These are phyloP conservation scores for Tranzscheliella williamsii DNA, from an alignment of 1,284 basidiomycete genomes.

Conservation along the genomic window DNA sequence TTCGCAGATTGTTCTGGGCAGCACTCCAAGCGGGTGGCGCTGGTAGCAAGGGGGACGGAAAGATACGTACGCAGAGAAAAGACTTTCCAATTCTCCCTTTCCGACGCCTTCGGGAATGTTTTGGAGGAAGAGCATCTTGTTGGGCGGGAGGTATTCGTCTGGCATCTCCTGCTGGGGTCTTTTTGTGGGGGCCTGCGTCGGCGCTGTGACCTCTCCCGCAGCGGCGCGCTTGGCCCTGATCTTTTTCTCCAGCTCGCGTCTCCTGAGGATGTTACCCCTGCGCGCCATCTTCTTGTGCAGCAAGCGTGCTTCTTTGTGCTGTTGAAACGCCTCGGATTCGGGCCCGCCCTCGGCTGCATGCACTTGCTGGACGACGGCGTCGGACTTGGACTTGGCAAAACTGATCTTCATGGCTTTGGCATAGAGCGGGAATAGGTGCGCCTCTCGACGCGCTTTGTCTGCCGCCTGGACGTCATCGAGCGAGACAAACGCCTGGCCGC, in stretches of 20 bases:
- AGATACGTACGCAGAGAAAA: slow-evolving; percentile 47
- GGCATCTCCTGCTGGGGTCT: slow-evolving; percentile 69
- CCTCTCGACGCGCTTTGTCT: slow-evolving; percentile 84
- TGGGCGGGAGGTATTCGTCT: slow-evolving; percentile 98
- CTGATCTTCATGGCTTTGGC: slow-evolving; percentile 83
- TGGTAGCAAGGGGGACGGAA: neutral
- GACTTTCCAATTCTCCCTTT: slow-evolving; percentile 43
- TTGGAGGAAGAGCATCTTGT: slow-evolving; percentile 98
- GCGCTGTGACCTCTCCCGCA: slow-evolving; percentile 31
- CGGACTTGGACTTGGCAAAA: slow-evolving; percentile 87
- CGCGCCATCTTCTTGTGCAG: slow-evolving; percentile 45
- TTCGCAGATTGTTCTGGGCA: too few species aligned
- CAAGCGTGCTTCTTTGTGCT: slow-evolving; percentile 67
- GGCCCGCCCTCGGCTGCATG: slow-evolving; percentile 2
- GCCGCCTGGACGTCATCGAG: slow-evolving; percentile 81
- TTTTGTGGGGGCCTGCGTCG: slow-evolving; percentile 11
- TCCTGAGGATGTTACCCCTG: slow-evolving; percentile 34
- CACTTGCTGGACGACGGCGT: slow-evolving; percentile 72
- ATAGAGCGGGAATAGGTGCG: slow-evolving; percentile 90
- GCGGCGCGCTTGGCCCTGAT: slow-evolving; percentile 33
- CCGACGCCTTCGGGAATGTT: slow-evolving; percentile 47
- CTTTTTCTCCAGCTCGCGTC: slow-evolving; percentile 42
- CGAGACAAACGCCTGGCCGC: slow-evolving; percentile 96
- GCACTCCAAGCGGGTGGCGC: too few species aligned
- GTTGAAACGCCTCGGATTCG: slow-evolving; percentile 24